Conservation (phyloP, 1,284 basidiomycete species). For the Malassezia pachydermatis region DNA sequence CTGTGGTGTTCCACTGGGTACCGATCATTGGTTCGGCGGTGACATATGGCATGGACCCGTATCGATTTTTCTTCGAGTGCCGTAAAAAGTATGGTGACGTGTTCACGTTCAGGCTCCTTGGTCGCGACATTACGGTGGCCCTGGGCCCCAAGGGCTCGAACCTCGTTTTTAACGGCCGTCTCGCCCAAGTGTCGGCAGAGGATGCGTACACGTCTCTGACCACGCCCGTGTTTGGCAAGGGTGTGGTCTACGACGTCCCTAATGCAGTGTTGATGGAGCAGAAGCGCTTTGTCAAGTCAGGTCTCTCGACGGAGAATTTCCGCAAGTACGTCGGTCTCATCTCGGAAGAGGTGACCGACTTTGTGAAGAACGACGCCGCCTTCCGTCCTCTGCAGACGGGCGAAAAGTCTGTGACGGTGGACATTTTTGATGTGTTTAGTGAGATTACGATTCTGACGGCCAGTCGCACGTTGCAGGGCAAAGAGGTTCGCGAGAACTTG, state of each 20-base stretch:
- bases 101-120: conserved; percentile 72
- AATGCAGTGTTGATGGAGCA: conserved; percentile 98
- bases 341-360: conserved; percentile 52
- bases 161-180: conserved; percentile 85
- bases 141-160: conserved; percentile 88
- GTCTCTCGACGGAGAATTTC: conserved; percentile 84
- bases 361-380: conserved; percentile 50
- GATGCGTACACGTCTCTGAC: conserved; percentile 68
- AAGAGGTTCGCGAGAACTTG: conserved; percentile 68
- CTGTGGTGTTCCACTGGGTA: conserved; percentile 67
- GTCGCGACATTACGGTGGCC: conserved; percentile 79
- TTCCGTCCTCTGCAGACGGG: conserved; percentile 54
- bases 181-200: conserved; percentile 83
- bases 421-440: conserved; percentile 61
- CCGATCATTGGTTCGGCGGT: conserved; percentile 66
- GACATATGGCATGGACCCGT: conserved; percentile 66
- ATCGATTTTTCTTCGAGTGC: conserved; percentile 64
- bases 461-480: conserved; percentile 80
- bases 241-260: conserved; percentile 93
- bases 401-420: conserved; percentile 21
- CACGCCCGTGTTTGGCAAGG: conserved; percentile 68
- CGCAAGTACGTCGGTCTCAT: conserved; percentile 83
- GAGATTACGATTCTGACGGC: conserved; percentile 94
- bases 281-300: conserved; percentile 79
- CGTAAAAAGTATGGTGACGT: conserved; percentile 68